Conservation (phyloP, 495 filamentous ascomycete genomes). For the Daldinia grandis region DNA sequence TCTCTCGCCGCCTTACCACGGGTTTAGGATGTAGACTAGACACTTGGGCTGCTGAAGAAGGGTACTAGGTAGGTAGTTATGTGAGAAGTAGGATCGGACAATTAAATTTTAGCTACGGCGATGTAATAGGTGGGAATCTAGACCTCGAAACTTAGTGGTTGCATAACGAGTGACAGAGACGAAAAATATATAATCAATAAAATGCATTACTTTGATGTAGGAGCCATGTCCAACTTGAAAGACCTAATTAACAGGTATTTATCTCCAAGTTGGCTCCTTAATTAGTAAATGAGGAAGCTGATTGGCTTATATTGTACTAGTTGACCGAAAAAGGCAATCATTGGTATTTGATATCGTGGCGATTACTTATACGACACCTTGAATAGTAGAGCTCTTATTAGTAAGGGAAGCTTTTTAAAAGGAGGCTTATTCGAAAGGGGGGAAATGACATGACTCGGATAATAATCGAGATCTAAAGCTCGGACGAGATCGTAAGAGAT, state of each 20-base stretch:
- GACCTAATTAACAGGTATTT: background rate
- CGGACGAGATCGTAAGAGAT: constrained; percentile 7
- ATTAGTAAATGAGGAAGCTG: constrained; percentile 13
- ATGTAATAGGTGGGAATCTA: constrained; percentile 7
- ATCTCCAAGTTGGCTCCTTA: background rate
- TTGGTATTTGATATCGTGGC: background rate
- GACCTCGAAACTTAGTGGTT: background rate
- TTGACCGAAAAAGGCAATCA: constrained; percentile 32
- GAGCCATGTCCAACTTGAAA: background rate
- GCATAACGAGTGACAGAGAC: background rate
- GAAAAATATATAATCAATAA: background rate
- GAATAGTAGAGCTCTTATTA: background rate
- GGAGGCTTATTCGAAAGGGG: background rate
- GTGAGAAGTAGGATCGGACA: background rate
- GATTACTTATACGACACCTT: background rate
- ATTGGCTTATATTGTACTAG: constrained; percentile 17
- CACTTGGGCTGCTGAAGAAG: background rate
- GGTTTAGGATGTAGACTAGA: background rate
- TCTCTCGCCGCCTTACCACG: background rate
- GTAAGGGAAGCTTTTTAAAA: background rate
- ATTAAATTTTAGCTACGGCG: background rate
- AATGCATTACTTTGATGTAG: background rate
- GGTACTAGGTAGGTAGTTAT: no score
- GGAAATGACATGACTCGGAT: background rate
- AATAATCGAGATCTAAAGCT: background rate